phyloP scores from a whole-genome alignment of 768 basidiomycete genomes.

The Leccinum uliginosum region DNA sequence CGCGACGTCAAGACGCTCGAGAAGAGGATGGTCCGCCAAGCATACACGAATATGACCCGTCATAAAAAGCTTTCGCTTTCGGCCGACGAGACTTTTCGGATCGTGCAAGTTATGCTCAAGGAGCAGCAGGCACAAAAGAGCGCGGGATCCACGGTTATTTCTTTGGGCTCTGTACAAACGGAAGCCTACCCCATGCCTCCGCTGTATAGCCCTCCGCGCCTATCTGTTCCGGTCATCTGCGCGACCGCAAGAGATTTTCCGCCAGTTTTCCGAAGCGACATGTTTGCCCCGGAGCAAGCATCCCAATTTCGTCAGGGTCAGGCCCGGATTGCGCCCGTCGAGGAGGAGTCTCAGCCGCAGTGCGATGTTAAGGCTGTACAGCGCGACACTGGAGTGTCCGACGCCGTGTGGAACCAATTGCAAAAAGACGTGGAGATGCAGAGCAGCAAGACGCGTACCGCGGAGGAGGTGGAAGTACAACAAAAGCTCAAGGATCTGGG shows the following conservation, averaged over 20 bases:
- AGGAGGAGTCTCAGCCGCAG: background rate
- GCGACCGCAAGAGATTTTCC: background rate
- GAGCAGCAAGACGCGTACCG: background rate
- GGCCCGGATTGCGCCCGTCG: background rate
- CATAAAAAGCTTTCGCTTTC: background rate
- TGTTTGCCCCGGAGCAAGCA: background rate
- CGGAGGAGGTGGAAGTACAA: background rate
- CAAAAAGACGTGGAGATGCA: background rate
- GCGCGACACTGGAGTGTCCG: background rate
- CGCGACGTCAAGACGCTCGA: background rate
- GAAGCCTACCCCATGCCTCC: background rate
- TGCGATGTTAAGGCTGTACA: background rate
- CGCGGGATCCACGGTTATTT: background rate
- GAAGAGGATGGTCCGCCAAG: background rate
- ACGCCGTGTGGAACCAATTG: background rate
- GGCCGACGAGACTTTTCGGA: background rate
- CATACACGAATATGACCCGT: background rate
- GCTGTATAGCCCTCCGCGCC: background rate
- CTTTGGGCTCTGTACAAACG: background rate
- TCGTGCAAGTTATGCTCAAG: background rate
- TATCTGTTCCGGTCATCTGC: background rate
- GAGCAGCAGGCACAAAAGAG: background rate
- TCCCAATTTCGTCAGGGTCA: background rate
- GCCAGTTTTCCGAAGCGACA: background rate
- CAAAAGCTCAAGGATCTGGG: background rate